phyloP scores from a whole-genome alignment of 805 yeast genomes.

The Ogataea corticis region DNA sequence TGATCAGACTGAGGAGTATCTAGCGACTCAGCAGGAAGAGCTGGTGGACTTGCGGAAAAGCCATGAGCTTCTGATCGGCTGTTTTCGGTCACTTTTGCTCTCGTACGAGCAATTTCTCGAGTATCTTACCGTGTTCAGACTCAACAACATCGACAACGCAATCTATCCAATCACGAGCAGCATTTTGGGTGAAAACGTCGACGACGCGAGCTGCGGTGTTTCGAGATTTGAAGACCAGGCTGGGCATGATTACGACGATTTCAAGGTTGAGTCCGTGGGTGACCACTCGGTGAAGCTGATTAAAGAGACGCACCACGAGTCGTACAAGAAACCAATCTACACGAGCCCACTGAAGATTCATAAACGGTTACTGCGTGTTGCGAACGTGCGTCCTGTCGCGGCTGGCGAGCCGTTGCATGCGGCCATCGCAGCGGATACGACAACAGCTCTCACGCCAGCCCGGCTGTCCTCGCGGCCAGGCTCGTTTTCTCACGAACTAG shows the following conservation, averaged over 20 bases:
- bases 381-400: constrained; percentile 16
- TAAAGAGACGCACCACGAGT: constrained; percentile 24
- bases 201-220: constrained; percentile 19
- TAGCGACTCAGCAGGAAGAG: constrained; percentile 5
- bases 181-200: constrained; percentile 5
- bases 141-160: constrained; percentile 30
- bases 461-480: too few relatives aligned
- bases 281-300: constrained; percentile 24
- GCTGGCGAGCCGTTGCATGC: constrained; percentile 8
- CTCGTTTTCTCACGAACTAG: constrained; percentile 5
- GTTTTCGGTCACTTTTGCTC: constrained; percentile 27
- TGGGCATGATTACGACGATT: constrained; percentile 26
- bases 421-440: constrained; percentile 5
- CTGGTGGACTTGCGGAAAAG: constrained; percentile 12
- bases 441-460: constrained; percentile 1
- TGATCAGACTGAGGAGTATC: constrained; percentile 16
- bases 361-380: constrained; percentile 26
- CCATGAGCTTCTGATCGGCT: constrained; percentile 16
- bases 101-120: constrained; percentile 21
- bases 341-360: constrained; percentile 17
- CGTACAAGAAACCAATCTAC: constrained; percentile 26
- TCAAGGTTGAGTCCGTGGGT: constrained; percentile 22
- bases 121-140: constrained; percentile 24
- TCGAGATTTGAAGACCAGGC: constrained; percentile 15
- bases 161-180: constrained; percentile 30